Base-by-base conservation (phyloP, 2,329 filamentous ascomycete genomes). In the Phaeosphaeriaceae sp. region DNA sequence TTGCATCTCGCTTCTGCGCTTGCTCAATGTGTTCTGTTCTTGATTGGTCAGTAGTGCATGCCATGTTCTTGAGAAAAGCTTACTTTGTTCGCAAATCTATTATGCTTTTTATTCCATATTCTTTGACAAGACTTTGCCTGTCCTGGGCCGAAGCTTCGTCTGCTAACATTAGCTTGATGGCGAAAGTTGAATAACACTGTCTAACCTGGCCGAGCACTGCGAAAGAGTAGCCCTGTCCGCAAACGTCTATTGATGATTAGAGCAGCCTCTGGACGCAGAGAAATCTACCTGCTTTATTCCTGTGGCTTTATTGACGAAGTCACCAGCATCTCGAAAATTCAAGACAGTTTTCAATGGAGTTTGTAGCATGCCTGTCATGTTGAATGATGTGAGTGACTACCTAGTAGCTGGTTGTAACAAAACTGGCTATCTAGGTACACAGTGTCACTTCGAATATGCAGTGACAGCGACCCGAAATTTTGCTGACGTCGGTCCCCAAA, bases 41-140 rank as follows among this genome's bases (percentile, higher is more conserved):
- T 48, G 18, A 5, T 6, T 8, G 8, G 34, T 60, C 13, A 61
- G 48, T 30, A n/a, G n/a, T 20, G 7, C 15, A 18, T 26, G 17
- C 8, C 3, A 11, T 5, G 8, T 20, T n/a, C 3, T 7, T 29
- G n/a, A 8, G 16, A 9, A 6, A 26, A 4, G 30, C 52, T 72
- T 79, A 90, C 85, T 87, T 85, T 54, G 90, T 90, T 47, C 92
- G 83, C 9, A 96, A 77, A 75, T 96, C 92, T 51, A 96, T 82
- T 33, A 96, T 83, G 2, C 86, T 90, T 58, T 80, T 83, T 56
- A 96, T 83, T 17, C 82, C 79, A 59, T 87, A 81, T 26, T 84
- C 79, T 6, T 85, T 73, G 8, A 77, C 72, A 9, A 96, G 79
- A 26, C 77, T 75, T 28, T 77, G 68, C 47, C 83, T 82, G 72